Evolutionary conservation across 2,329 filamentous ascomycete genomes (phyloP), one percentile per base, ranked within the genome.

Genomic region (Aspergillus aculeatus): DNA sequence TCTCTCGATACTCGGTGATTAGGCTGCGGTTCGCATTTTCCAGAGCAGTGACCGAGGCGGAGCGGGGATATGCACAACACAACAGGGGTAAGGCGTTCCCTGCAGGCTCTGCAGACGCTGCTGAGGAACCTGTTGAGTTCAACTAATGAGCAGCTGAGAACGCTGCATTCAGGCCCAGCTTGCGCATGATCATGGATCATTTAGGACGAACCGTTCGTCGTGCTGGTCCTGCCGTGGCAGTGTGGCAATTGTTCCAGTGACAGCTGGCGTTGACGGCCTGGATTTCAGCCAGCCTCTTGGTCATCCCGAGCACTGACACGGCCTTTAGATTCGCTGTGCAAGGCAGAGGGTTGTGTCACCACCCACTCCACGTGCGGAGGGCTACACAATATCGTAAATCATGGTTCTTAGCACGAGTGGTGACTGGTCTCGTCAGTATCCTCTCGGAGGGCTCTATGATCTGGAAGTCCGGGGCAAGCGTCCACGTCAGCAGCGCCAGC

Each of bases 251-350:
- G 53, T 31, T 48, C 14, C 14, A 29, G 14, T 29, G 23, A 53
- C 32, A 21, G 32, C 32, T n/a, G 23, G 41, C 24, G 21, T 38
- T 21, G 19, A 3, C 32, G 53, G 12, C 11, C 7, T 55, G 21
- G n/a, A 32, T 24, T 55, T 55, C 53, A 55, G 53, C 53, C 53
- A 55, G 53, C 53, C 53, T 41, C 38, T 44, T 19, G 16, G 5
- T 9, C 38, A 44, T 44, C 38, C 14, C 38, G 16, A 14, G 38
- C 38, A 19, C 32, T 35, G 32, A 35, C 26, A 29, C 26, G 7
- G 9, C 26, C 26, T 35, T 35, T 16, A 5, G 6, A 2, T 16
- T 19, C 19, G 5, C 5, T 19, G 14, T 44, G 4, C 38, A 19
- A 9, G 29, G 53, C 14, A 41, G n/a, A 23, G 32, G 47, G 44